A percentile compares a stretch with the other conserved stretches of the same genome.
Evolutionary conservation across 179 eudicot genomes (phyloP).

Genomic region (Beta macrorhiza): DNA sequence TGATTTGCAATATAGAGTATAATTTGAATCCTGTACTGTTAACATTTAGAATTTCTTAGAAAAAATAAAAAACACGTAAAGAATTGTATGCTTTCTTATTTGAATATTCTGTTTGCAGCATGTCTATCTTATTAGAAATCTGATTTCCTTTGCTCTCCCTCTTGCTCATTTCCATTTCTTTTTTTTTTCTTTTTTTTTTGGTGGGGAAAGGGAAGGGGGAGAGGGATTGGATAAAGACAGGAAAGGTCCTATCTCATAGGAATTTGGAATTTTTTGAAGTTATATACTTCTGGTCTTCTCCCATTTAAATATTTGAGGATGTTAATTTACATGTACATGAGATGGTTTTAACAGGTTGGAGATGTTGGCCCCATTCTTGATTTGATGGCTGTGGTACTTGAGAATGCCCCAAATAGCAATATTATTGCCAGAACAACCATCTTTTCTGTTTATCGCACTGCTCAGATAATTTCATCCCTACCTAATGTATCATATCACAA

Average conservation of each 20-base stretch:
- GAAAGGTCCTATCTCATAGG: neutral
- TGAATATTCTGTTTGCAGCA: neutral
- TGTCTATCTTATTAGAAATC: neutral
- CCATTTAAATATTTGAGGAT: too few species aligned
- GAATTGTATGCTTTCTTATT: neutral
- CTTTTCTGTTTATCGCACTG: slow-evolving; percentile 62
- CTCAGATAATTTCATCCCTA: slow-evolving; percentile 62
- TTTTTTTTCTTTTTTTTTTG: neutral
- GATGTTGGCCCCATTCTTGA: slow-evolving; percentile 92
- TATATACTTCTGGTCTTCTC: neutral
- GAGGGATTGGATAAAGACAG: neutral
- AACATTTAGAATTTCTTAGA: neutral
- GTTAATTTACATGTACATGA: slow-evolving; percentile 13
- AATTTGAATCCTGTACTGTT: neutral
- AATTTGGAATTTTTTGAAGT: neutral
- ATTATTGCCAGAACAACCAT: slow-evolving; percentile 64
- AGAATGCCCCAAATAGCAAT: slow-evolving; percentile 63
- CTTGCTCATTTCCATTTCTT: neutral
- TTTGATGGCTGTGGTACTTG: slow-evolving; percentile 88
- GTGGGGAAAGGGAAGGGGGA: neutral
- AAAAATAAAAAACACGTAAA: neutral
- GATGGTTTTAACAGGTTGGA: slow-evolving; percentile 61
- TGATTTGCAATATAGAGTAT: slow-evolving; percentile 1
- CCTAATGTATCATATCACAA: slow-evolving; percentile 78
- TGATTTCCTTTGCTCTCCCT: neutral